phyloP scores from a whole-genome alignment of 1,139 yeast species.

The Blastobotrys capitulatus region DNA sequence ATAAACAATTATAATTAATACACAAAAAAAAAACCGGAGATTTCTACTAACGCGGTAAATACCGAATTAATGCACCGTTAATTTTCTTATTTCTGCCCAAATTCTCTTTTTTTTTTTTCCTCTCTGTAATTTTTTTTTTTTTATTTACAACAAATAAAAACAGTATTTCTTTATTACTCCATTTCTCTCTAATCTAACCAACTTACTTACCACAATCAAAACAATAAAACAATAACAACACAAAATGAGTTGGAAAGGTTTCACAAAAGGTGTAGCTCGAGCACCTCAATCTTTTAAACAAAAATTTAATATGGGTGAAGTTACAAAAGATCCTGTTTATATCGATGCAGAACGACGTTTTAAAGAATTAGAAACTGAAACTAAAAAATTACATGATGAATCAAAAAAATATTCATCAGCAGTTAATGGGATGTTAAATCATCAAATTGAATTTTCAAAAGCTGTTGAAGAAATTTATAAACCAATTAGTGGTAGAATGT shows the following conservation, averaged over 20 bases:
- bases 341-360: constrained; percentile 94
- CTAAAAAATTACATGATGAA: constrained; percentile 85
- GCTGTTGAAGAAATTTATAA: constrained; percentile 94
- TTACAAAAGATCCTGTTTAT: constrained; percentile 82
- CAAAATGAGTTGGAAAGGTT: constrained; percentile 86
- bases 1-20: too few species aligned
- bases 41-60: too few species aligned
- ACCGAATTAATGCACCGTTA: too few species aligned
- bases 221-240: not conserved
- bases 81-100: too few species aligned
- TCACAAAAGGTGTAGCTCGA: constrained; percentile 78
- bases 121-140: too few species aligned
- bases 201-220: not conserved
- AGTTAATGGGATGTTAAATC: constrained; percentile 87
- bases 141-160: too few species aligned
- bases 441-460: constrained; percentile 87
- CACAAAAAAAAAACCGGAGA: too few species aligned
- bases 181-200: not conserved
- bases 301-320: constrained; percentile 52
- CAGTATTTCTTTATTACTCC: too few species aligned
- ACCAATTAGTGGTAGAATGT: constrained; percentile 87
- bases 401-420: constrained; percentile 85
- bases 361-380: constrained; percentile 83
- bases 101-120: too few species aligned
- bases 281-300: constrained; percentile 48